Base-by-base conservation (phyloP, 768 basidiomycete species). In the Tricholoma furcatifolium region DNA sequence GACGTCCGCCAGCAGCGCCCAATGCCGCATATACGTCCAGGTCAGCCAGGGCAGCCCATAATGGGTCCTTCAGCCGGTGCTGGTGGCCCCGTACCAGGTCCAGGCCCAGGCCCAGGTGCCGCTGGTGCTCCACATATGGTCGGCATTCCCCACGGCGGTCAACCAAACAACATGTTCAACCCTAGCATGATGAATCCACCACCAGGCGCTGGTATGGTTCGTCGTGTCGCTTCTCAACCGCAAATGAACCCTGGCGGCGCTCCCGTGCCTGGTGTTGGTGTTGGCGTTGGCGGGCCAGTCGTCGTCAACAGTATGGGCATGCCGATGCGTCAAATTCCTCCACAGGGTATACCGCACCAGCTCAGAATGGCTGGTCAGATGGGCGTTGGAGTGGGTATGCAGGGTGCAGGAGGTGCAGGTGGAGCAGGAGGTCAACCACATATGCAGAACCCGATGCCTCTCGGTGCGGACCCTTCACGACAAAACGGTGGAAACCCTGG, bases 181-280 rank as follows among this genome's bases (percentile, higher is more conserved):
- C 66, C 67, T 41, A 66, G 60, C 56, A 74, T 81, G 68, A 71
- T 65, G 60, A 73, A 69, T 56, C 70, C 67, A 35, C 68, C 64
- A 51, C 65, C 65, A 4, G 68, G 67, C 56, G 67, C 71, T 38
- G 64, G 64, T 41, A 60, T 56, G 17, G 65, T 78, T 42, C 79
- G 85, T 53, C 79, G 85, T 62, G 77, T 76, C n/a, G 68, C 73
- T 53, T 81, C 84, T 18, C 85, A 87, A 67, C 77, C 82, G 4
- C 75, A 78, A 56, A 66, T 66, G 60, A 76, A 71, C 59, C 70
- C 75, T 36, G 56, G 65, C 64, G 44, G 67, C 56, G n/a, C n/a
- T n/a, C 24, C 75, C 74, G 60, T 53, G 4, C 27, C 27, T 7
- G 27, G 27, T 27, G 27, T 7, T 27, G 27, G 4, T 27, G 4